Percentiles rank a stretch among this genome's conserved stretches.
Conservation (phyloP, 2,329 filamentous ascomycete species). For the Fusarium concolor region DNA sequence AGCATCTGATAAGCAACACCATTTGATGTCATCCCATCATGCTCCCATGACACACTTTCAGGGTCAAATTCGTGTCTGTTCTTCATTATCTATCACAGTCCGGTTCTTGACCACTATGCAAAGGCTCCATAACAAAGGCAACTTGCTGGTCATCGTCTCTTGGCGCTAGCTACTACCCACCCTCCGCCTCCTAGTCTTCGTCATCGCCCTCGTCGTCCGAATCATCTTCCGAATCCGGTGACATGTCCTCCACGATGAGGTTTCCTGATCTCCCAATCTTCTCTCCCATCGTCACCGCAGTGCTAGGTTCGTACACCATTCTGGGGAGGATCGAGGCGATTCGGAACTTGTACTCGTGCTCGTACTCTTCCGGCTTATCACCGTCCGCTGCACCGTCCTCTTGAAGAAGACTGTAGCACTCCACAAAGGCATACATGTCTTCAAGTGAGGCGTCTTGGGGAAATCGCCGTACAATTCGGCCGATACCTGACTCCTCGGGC, state of each 20-base stretch:
- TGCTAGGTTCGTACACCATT: conserved; percentile 78
- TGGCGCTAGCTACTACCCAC: conserved; percentile 30
- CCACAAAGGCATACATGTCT: conserved; percentile 95
- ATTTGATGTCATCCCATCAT: neutral
- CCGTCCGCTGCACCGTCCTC: conserved; percentile 48
- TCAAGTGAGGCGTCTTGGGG: conserved; percentile 76
- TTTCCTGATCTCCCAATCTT: conserved; percentile 86
- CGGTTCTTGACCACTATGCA: conserved; percentile 31
- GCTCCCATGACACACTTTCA: neutral
- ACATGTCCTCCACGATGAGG: conserved; percentile 81
- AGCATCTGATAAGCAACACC: neutral
- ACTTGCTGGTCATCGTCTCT: conserved; percentile 13
- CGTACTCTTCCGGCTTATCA: conserved; percentile 72
- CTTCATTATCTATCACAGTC: conserved; percentile 1
- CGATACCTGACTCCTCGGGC: conserved; percentile 69
- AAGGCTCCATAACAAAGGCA: conserved; percentile 14
- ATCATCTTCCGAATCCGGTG: conserved; percentile 52
- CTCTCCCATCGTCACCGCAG: conserved; percentile 73
- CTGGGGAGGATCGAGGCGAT: conserved; percentile 89
- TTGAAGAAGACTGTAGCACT: conserved; percentile 80
- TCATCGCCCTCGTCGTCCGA: conserved; percentile 48
- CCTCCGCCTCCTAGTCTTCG: conserved; percentile 43
- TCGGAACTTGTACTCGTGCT: conserved; percentile 85
- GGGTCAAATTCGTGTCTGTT: neutral
- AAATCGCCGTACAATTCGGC: conserved; percentile 83